Conservation (phyloP, 2,329 filamentous ascomycete species). For the Aureobasidium sp. region DNA sequence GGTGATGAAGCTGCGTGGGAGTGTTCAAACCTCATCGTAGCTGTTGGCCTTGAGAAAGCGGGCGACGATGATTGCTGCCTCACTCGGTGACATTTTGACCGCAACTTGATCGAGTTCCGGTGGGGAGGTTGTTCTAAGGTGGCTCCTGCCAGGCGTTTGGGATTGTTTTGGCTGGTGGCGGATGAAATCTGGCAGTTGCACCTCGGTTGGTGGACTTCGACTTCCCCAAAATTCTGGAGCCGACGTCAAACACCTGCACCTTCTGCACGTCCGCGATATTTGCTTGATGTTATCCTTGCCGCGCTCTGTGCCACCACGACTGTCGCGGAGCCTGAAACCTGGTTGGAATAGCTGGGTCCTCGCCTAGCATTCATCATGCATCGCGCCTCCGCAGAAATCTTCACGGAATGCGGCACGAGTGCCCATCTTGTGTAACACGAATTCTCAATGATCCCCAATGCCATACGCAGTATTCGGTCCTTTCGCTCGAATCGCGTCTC, state of each 20-base stretch:
- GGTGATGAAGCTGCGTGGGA: not conserved
- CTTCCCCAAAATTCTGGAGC: conserved; percentile 4
- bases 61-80: conserved; percentile 29
- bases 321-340: conserved; percentile 7
- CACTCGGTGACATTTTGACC: conserved; percentile 25
- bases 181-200: not conserved
- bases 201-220: conserved; percentile 5
- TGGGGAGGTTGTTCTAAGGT: not conserved
- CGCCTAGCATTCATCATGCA: conserved; percentile 8
- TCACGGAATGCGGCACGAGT: conserved; percentile 9
- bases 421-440: not conserved
- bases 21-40: conserved; percentile 28
- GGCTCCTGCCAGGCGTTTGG: not conserved
- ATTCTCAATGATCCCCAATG: not conserved
- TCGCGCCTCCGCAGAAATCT: conserved; percentile 8
- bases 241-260: conserved; percentile 2
- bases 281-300: conserved; percentile 1
- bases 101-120: not conserved
- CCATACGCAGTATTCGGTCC: not conserved
- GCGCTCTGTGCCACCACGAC: not conserved
- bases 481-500: not conserved
- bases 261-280: conserved; percentile 3
- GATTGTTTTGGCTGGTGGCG: not conserved
- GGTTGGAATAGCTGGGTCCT: conserved; percentile 1
- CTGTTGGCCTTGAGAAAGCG: conserved; percentile 30